These are phyloP conservation scores for Boletellus ananiceps DNA, from an alignment of 768 basidiomycete genomes.

Conservation along the genomic window DNA sequence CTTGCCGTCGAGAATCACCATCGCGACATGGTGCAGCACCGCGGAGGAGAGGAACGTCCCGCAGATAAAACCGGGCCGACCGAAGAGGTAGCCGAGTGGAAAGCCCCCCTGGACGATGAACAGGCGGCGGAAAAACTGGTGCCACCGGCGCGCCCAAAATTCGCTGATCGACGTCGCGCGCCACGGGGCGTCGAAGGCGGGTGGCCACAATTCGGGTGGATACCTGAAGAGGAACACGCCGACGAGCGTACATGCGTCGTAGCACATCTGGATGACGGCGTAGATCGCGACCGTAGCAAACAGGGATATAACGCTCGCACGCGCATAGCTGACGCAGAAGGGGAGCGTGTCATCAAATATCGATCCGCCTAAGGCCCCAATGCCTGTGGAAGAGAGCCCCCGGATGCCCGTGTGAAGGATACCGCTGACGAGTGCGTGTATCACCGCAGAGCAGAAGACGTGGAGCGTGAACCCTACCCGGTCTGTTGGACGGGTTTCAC, in stretches of 20 bases:
- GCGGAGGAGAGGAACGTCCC: conserved; percentile 56
- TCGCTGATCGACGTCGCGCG: conserved; percentile 29
- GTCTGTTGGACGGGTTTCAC: conserved; percentile 27
- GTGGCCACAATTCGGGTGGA: conserved; percentile 8
- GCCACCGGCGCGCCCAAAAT: conserved; percentile 38
- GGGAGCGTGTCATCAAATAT: conserved; percentile 28
- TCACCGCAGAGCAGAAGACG: no score
- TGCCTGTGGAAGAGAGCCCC: conserved; percentile 34
- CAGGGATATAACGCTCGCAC: conserved; percentile 39
- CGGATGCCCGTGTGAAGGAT: conserved; percentile 41
- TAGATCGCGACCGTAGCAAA: conserved; percentile 42
- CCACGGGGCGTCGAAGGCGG: conserved; percentile 32
- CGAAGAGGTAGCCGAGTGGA: conserved; percentile 28
- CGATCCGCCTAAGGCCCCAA: no score
- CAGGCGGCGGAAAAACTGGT: conserved; percentile 32
- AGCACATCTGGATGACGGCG: conserved; percentile 36
- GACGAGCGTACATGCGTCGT: conserved; percentile 23
- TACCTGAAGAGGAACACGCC: conserved; percentile 19
- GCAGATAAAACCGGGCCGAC: conserved; percentile 44
- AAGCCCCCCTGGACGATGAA: conserved; percentile 30
- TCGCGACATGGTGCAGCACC: conserved; percentile 46
- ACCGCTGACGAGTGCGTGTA: conserved; percentile 41
- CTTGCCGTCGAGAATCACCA: conserved; percentile 49
- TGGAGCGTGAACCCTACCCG: conserved; percentile 17
- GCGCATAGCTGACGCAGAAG: conserved; percentile 26